Conservation (phyloP, 1,139 yeast species). For the Hyphopichia burtonii region DNA sequence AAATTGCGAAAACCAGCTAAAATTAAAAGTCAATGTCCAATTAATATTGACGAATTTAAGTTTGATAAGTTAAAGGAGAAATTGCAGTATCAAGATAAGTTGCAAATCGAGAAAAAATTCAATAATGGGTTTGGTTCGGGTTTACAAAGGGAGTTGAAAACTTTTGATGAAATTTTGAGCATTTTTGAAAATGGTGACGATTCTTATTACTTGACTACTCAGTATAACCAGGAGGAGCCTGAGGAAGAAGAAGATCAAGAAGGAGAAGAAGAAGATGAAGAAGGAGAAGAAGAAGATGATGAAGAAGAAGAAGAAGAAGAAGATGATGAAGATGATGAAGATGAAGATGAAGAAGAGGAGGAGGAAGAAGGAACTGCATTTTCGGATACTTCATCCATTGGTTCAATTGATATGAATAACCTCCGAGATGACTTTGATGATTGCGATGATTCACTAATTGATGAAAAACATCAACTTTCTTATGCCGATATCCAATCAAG, state of each 20-base stretch:
- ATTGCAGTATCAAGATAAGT: conserved; percentile 27
- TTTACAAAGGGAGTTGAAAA: conserved; percentile 47
- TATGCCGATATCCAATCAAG: conserved; percentile 18
- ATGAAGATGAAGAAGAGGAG: conserved; percentile 11
- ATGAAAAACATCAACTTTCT: background rate
- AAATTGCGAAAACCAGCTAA: conserved; percentile 38
- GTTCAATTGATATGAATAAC: conserved; percentile 44
- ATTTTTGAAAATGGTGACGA: conserved; percentile 39
- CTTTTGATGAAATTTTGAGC: conserved; percentile 45
- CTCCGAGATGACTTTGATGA: conserved; percentile 55
- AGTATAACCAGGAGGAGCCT: conserved; percentile 42
- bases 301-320: conserved; percentile 13
- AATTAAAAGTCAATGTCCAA: conserved; percentile 18
- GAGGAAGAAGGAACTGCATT: conserved; percentile 10
- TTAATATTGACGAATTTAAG: conserved; percentile 28
- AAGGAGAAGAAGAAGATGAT: conserved; percentile 16
- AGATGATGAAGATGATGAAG: conserved; percentile 10
- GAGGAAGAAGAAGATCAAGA: conserved; percentile 9
- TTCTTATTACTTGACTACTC: conserved; percentile 63
- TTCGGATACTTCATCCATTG: conserved; percentile 14
- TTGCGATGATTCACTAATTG: conserved; percentile 20
- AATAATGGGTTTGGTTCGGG: conserved; percentile 70
- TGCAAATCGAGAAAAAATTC: conserved; percentile 57
- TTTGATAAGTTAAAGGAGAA: conserved; percentile 33
- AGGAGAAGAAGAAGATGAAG: conserved; percentile 19